Evolutionary conservation across 2,329 filamentous ascomycete species (phyloP), one percentile per base, ranked within the genome.

Genomic region (Penicillium sp.): DNA sequence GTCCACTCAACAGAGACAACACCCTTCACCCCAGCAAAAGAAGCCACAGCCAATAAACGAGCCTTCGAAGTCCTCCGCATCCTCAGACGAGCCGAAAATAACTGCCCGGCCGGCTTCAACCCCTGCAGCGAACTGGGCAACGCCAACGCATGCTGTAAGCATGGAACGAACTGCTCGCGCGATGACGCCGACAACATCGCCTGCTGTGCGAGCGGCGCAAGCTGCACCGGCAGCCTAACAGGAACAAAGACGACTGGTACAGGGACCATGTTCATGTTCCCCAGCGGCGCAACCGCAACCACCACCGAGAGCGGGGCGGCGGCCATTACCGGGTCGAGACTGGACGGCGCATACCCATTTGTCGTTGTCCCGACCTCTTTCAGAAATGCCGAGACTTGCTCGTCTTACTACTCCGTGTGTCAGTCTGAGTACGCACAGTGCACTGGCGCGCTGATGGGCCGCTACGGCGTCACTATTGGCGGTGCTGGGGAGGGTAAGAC

Each of bases 181-280:
- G 85, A 87, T 69, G 71, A 72, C 39, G 81, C 78, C 37, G 78
- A 83, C 52, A 77, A 85, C 58, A 80, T 86, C 52, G 85, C 84
- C 24, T 87, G 85, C 75, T 87, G 85, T 71, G 83, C 83, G 0
- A 76, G 72, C 26, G 79, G 81, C 49, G 80, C 81, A 14, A 79
- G 74, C 29, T 87, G 85, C 65, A 86, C 84, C 0, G 85, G 85
- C 2, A 79, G 75, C 9, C 76, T 86, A 10, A 70, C 75, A 0
- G 70, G 64, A 2, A 57, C 67, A 1, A 63, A 58, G 4, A 55
- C 61, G 1, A 58, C 59, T 2, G 63, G 63, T 5, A 62, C 66
- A 16, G 50, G 62, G 46, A 66, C 61, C 55, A 70, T 66, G 48
- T 76, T 75, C 59, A 65, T 67, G 54, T 75, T 74, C 45, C 73